A percentile compares a stretch with the other conserved stretches of the same genome.
These are phyloP conservation scores for Colletotrichum chrysophilum DNA, from an alignment of 2,329 filamentous ascomycete genomes.

Conservation along the genomic window DNA sequence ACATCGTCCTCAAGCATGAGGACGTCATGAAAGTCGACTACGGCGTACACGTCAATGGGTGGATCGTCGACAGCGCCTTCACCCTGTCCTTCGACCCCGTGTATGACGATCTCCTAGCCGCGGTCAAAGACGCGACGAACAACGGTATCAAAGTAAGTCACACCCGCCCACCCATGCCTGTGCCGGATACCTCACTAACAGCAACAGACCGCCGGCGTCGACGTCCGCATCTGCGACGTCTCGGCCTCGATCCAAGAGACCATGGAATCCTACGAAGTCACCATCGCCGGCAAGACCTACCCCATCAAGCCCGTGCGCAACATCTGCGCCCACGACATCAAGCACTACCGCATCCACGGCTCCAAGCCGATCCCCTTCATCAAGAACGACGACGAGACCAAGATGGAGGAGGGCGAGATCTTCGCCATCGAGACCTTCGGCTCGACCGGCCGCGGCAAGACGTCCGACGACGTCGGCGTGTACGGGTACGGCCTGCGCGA, in stretches of 20 bases:
- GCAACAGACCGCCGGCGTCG: slow-evolving; percentile 71
- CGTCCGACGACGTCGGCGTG: slow-evolving; percentile 77
- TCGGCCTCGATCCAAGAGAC: slow-evolving; percentile 85
- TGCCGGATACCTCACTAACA: not conserved
- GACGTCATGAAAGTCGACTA: slow-evolving; percentile 88
- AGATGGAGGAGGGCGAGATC: slow-evolving; percentile 97
- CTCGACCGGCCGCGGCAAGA: slow-evolving; percentile 87
- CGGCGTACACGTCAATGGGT: slow-evolving; percentile 80
- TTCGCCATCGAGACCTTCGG: slow-evolving; percentile 98
- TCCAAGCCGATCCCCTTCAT: slow-evolving; percentile 94
- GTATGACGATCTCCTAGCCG: slow-evolving; percentile 76
- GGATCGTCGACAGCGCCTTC: slow-evolving; percentile 83
- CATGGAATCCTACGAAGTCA: slow-evolving; percentile 92
- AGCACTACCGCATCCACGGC: slow-evolving; percentile 89
- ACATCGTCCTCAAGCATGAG: slow-evolving; percentile 68
- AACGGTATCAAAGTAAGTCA: slow-evolving; percentile 72
- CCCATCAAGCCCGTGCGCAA: slow-evolving; percentile 87
- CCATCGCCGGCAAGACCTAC: slow-evolving; percentile 78
- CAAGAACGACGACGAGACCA: slow-evolving; percentile 84
- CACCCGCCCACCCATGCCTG: rapidly evolving
- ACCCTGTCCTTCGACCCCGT: slow-evolving; percentile 77
- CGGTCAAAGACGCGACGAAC: slow-evolving; percentile 79
- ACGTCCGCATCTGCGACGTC: slow-evolving; percentile 86
- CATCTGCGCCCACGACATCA: slow-evolving; percentile 88
- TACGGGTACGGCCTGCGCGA: slow-evolving; percentile 56